Evolutionary conservation across 257 asterid genomes (phyloP).

Genomic region (Fraxinus cuspidata): DNA sequence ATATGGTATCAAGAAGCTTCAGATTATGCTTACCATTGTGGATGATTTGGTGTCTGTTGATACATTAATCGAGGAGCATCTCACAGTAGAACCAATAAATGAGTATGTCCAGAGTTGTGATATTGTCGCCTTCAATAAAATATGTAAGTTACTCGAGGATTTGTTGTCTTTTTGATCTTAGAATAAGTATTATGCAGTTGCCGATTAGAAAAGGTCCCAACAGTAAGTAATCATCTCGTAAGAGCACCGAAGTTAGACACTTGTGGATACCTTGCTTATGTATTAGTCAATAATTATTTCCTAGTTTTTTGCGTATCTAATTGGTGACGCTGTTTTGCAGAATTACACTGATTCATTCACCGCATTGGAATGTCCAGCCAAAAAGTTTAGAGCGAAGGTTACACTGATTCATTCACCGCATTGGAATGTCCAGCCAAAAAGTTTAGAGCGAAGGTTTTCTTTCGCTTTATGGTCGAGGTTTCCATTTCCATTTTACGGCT

Average conservation of each 20-base stretch:
- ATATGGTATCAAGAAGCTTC: slow-evolving; percentile 41
- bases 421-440: too few relatives aligned
- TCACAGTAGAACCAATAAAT: slow-evolving; percentile 48
- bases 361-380: too few relatives aligned
- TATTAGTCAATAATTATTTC: not conserved
- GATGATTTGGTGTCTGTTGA: slow-evolving; percentile 48
- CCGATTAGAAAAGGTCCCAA: not conserved
- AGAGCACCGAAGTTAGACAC: not conserved
- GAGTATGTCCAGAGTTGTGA: slow-evolving; percentile 66
- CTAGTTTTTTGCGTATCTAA: not conserved
- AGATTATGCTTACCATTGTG: slow-evolving; percentile 43
- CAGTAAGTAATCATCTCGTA: not conserved
- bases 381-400: too few relatives aligned
- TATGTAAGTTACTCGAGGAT: slow-evolving; percentile 34
- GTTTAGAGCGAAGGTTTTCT: too few relatives aligned
- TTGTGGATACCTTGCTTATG: not conserved
- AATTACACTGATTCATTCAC: too few relatives aligned
- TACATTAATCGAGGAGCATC: slow-evolving; percentile 31
- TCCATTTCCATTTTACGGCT: too few relatives aligned
- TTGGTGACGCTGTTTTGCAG: too few relatives aligned
- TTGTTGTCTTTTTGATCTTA: not conserved
- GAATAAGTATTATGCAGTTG: not conserved
- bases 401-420: too few relatives aligned
- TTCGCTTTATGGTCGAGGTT: too few relatives aligned
- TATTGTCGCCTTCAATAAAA: slow-evolving; percentile 68